These are phyloP conservation scores for Priceomyces medius DNA, from an alignment of 805 yeast genomes.

Conservation along the genomic window DNA sequence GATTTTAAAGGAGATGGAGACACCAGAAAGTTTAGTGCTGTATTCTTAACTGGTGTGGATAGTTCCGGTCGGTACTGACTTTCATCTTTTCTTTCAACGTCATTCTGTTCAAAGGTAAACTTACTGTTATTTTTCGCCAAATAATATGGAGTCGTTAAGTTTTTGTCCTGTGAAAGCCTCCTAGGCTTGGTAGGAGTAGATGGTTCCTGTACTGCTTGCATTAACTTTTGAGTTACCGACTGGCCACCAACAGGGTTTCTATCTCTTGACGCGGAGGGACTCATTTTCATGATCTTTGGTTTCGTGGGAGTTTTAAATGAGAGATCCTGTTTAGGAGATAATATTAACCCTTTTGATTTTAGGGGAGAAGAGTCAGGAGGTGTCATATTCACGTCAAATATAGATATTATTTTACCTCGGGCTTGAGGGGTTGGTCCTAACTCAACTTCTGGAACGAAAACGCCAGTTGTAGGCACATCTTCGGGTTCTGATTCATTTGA, in stretches of 20 bases:
- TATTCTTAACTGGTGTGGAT: constrained; percentile 15
- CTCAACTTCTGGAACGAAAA: constrained; percentile 27
- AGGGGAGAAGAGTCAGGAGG: constrained; percentile 46
- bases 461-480: not conserved
- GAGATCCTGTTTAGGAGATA: not conserved
- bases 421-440: constrained; percentile 89
- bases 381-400: constrained; percentile 57
- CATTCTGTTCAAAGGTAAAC: constrained; percentile 9
- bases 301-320: constrained; percentile 39
- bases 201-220: constrained; percentile 1
- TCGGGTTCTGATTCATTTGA: constrained; percentile 1
- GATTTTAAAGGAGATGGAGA: constrained; percentile 49
- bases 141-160: constrained; percentile 24
- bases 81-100: not conserved
- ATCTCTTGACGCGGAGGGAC: not conserved
- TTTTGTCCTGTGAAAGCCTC: not conserved
- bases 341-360: constrained; percentile 14
- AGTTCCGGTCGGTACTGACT: not conserved
- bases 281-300: constrained; percentile 12
- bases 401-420: constrained; percentile 69
- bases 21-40: constrained; percentile 26
- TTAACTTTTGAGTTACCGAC: constrained; percentile 7
- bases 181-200: constrained; percentile 9
- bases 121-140: constrained; percentile 18
- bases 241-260: not conserved